Evolutionary conservation across 2,329 filamentous ascomycete genomes (phyloP).

Genomic region (Paraphaeosphaeria sporulosa): DNA sequence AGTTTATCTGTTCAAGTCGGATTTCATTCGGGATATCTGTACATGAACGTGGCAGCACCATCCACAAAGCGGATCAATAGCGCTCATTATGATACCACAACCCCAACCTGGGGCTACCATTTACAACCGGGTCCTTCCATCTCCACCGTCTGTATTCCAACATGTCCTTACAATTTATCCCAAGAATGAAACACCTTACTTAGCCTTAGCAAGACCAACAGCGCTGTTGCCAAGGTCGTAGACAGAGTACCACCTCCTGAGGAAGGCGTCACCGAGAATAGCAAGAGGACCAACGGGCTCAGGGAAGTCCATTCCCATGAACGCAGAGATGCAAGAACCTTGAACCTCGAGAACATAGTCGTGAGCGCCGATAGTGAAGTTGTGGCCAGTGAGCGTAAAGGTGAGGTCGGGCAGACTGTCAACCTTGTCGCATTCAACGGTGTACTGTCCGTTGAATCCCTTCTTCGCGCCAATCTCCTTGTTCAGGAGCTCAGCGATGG

Average conservation of each 20-base stretch:
- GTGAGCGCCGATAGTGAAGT: constrained; percentile 86
- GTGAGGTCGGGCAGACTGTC: constrained; percentile 86
- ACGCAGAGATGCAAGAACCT: constrained; percentile 94
- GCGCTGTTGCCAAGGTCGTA: constrained; percentile 91
- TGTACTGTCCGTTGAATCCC: constrained; percentile 96
- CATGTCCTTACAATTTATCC: constrained; percentile 5
- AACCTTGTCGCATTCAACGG: constrained; percentile 86
- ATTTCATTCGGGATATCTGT: constrained; percentile 18
- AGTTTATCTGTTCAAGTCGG: neutral
- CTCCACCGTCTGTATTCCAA: constrained; percentile 7
- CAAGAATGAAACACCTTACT: constrained; percentile 54
- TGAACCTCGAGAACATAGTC: constrained; percentile 98
- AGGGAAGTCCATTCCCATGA: constrained; percentile 91
- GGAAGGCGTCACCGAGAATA: constrained; percentile 87
- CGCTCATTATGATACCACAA: constrained; percentile 24
- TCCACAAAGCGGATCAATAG: constrained; percentile 13
- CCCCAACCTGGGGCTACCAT: constrained; percentile 30
- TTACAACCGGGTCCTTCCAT: neutral
- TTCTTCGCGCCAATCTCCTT: constrained; percentile 98
- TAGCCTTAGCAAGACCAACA: constrained; percentile 88
- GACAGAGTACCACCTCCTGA: constrained; percentile 90
- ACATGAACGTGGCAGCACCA: constrained; percentile 16
- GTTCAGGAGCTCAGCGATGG: constrained; percentile 95
- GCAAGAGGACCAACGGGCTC: constrained; percentile 88
- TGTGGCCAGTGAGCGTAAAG: constrained; percentile 87